These are phyloP conservation scores for Hypomyces perniciosus DNA, from an alignment of 2,329 filamentous ascomycete genomes.

Conservation along the genomic window DNA sequence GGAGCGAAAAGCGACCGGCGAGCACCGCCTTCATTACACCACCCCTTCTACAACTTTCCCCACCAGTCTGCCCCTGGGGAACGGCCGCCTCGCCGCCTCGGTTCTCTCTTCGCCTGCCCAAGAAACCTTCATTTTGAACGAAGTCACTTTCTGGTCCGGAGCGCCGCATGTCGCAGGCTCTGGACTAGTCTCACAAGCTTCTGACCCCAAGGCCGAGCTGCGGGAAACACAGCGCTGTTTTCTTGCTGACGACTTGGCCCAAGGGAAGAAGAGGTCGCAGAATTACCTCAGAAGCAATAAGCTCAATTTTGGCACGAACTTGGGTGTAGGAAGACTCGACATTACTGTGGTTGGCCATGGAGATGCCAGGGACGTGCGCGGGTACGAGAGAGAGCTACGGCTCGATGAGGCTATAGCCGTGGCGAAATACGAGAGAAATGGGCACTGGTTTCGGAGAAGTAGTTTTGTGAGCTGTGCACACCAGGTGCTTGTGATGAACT, in stretches of 20 bases:
- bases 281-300: constrained; percentile 8
- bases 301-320: constrained; percentile 9
- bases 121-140: constrained; percentile 8
- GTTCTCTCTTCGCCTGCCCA: constrained; percentile 6
- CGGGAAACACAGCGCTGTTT: constrained; percentile 9
- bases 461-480: constrained; percentile 6
- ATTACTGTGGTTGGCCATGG: constrained; percentile 3
- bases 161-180: not conserved
- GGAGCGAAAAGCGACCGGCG: constrained; percentile 4
- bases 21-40: constrained; percentile 7
- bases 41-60: constrained; percentile 7
- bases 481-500: constrained; percentile 6
- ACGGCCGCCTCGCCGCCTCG: constrained; percentile 8
- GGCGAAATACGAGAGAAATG: not conserved
- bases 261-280: constrained; percentile 8
- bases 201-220: constrained; percentile 9
- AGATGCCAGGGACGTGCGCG: not conserved
- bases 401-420: constrained; percentile 10
- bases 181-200: not conserved
- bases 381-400: constrained; percentile 6
- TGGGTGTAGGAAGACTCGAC: constrained; percentile 5
- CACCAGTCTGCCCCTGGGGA: constrained; percentile 9
- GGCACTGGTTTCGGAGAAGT: constrained; percentile 1
- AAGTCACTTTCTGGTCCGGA: constrained; percentile 12
- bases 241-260: constrained; percentile 3